Conservation (phyloP, 257 asterid species). For the Agastache rugosa region DNA sequence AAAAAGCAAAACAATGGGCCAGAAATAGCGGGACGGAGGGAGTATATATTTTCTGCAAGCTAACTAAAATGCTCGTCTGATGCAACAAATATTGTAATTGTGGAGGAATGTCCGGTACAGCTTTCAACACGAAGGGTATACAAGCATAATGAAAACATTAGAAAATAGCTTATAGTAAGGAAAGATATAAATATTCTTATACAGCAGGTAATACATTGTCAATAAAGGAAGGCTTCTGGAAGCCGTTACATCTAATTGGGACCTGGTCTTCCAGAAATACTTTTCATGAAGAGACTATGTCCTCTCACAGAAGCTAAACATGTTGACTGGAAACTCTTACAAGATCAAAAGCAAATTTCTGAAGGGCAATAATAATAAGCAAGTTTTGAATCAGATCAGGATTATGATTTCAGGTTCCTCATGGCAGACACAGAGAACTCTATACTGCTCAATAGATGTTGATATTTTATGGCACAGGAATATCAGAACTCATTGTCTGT, state of each 20-base stretch:
- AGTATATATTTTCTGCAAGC: not conserved
- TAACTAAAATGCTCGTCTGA: conserved; percentile 4
- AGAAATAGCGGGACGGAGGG: too few species aligned
- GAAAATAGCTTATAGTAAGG: not conserved
- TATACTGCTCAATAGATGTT: conserved; percentile 1
- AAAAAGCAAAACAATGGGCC: too few species aligned
- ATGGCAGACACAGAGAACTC: conserved; percentile 13
- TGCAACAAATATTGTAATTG: not conserved
- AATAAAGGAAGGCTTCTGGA: conserved; percentile 23
- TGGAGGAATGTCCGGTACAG: not conserved
- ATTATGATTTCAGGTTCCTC: conserved; percentile 26
- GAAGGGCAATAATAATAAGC: conserved; percentile 9
- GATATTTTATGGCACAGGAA: conserved; percentile 12
- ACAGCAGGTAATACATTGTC: not conserved
- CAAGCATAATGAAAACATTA: not conserved
- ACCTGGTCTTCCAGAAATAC: conserved; percentile 13
- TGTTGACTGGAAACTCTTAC: conserved; percentile 15
- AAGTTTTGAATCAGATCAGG: conserved; percentile 7
- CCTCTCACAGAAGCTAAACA: conserved; percentile 13
- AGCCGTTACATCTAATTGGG: conserved; percentile 17
- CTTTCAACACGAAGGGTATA: not conserved
- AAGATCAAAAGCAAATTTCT: conserved; percentile 6
- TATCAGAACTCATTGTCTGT: conserved; percentile 14
- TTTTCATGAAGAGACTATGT: not conserved
- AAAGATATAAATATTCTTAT: not conserved